These are phyloP conservation scores for Nicotiana tomentosiformis DNA, from an alignment of 257 asterid species.

Conservation along the genomic window DNA sequence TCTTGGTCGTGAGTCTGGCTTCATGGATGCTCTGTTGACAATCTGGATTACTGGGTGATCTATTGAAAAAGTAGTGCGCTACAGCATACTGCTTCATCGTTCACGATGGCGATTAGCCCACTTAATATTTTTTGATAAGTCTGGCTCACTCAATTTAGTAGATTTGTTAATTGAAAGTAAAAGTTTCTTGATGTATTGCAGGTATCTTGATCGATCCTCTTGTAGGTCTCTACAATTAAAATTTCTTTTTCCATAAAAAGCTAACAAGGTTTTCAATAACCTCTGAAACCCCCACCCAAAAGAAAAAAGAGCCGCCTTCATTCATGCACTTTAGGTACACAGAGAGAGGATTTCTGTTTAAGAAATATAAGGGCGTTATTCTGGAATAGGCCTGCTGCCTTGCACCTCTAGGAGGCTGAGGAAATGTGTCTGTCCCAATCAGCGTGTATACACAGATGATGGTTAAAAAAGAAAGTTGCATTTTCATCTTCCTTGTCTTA, in stretches of 20 bases:
- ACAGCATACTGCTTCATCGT: neutral
- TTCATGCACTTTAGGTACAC: neutral
- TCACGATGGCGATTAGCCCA: neutral
- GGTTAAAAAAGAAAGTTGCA: neutral
- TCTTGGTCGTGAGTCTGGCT: neutral
- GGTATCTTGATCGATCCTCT: neutral
- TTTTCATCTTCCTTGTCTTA: neutral
- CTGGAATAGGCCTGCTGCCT: neutral
- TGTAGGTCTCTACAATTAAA: neutral
- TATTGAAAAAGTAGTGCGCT: neutral
- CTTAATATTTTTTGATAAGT: neutral
- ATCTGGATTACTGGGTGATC: neutral
- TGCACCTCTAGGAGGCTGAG: neutral
- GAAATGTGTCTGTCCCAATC: neutral
- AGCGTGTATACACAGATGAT: neutral
- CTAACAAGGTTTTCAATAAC: neutral
- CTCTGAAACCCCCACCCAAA: neutral
- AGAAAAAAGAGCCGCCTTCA: neutral
- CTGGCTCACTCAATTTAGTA: neutral
- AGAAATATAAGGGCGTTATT: neutral
- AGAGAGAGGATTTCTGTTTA: neutral
- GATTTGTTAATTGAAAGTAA: neutral
- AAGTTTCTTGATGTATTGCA: neutral
- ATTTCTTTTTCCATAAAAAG: neutral
- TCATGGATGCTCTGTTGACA: neutral